phyloP scores from a whole-genome alignment of 257 asterid genomes.

The Rehmannia glutinosa region DNA sequence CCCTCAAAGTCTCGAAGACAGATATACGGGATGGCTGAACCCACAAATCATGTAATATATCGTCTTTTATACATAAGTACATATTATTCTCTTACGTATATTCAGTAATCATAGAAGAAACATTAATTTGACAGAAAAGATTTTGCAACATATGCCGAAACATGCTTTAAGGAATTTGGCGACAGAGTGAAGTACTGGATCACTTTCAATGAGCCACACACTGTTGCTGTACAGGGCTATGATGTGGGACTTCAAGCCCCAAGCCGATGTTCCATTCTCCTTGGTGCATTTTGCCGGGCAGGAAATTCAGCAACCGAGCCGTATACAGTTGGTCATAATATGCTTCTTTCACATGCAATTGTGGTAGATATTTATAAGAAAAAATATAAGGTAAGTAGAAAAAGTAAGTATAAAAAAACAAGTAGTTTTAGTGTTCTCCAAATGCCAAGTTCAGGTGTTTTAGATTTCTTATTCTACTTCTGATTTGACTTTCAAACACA shows the following conservation, averaged over 20 bases:
- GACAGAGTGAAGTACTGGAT: slow-evolving; percentile 94
- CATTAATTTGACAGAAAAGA: slow-evolving; percentile 43
- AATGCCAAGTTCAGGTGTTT: too few relatives aligned
- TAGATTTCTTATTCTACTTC: too few relatives aligned
- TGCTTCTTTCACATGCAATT: slow-evolving; percentile 62
- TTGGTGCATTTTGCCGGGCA: slow-evolving; percentile 44
- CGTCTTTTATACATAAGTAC: not conserved
- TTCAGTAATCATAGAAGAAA: not conserved
- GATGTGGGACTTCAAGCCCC: slow-evolving; percentile 80
- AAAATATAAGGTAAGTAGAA: slow-evolving; percentile 52
- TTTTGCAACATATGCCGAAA: slow-evolving; percentile 64
- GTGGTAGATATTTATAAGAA: slow-evolving; percentile 51
- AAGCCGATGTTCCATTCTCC: slow-evolving; percentile 65
- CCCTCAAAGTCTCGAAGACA: slow-evolving; percentile 74
- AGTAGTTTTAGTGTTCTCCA: too few relatives aligned
- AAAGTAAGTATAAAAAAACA: not conserved
- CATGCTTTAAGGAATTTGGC: slow-evolving; percentile 77
- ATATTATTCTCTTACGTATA: not conserved
- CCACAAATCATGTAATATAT: slow-evolving; percentile 54
- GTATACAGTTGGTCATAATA: slow-evolving; percentile 63
- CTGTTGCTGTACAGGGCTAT: slow-evolving; percentile 65
- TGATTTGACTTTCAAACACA: too few relatives aligned
- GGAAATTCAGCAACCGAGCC: slow-evolving; percentile 90
- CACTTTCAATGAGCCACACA: slow-evolving; percentile 89
- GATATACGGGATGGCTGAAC: slow-evolving; percentile 68